A percentile compares a stretch with the other conserved stretches of the same genome.
Evolutionary conservation across 2,329 filamentous ascomycete species (phyloP).

Genomic region (Sclerotinia nivalis): DNA sequence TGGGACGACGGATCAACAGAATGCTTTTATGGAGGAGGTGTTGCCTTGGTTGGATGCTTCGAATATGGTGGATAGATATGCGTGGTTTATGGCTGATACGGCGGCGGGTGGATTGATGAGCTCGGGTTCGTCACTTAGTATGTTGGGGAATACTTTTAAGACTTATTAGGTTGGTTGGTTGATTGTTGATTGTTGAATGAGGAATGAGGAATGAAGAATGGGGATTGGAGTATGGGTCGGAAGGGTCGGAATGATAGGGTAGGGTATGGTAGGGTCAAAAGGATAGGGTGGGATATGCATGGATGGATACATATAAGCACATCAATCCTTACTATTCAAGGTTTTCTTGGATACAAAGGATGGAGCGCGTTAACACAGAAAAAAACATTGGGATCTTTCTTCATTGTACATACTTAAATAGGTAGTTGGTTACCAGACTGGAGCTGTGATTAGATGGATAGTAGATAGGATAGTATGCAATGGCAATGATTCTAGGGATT

Average conservation of each 20-base stretch:
- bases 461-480: too few relatives aligned
- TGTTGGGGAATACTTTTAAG: conserved; percentile 22
- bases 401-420: conserved; percentile 9
- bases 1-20: conserved; percentile 39
- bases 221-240: neutral
- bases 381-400: neutral
- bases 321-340: neutral
- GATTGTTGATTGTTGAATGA: neutral
- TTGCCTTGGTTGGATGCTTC: conserved; percentile 47
- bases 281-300: neutral
- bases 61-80: conserved; percentile 24
- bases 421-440: neutral
- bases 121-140: neutral
- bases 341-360: neutral
- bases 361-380: neutral
- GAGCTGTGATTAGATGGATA: neutral
- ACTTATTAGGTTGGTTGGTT: neutral
- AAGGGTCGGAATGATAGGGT: neutral
- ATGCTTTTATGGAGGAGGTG: conserved; percentile 45
- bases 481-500: neutral
- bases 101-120: conserved; percentile 6
- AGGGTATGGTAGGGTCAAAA: neutral
- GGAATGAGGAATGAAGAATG: too few relatives aligned
- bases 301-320: neutral
- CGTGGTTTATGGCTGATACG: conserved; percentile 18